Evolutionary conservation across 2,329 filamentous ascomycete species (phyloP).

Genomic region (Penicillium sp.): DNA sequence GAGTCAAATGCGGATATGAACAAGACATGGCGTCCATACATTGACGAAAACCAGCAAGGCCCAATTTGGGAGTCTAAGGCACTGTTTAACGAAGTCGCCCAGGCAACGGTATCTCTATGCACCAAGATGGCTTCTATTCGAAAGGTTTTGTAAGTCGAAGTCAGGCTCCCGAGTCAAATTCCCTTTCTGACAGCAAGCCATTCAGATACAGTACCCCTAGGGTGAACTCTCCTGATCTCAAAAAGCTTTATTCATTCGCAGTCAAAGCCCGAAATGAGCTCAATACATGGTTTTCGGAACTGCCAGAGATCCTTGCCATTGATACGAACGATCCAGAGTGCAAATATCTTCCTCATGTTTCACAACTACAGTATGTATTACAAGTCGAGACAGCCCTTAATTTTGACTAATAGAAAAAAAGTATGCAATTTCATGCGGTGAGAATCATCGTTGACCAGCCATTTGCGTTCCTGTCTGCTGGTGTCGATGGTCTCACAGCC

Average conservation of each 20-base stretch:
- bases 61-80: background rate
- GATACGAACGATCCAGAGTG: background rate
- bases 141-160: constrained; percentile 19
- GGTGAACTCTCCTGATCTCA: background rate
- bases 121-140: constrained; percentile 23
- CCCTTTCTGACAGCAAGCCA: background rate
- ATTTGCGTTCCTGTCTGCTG: constrained; percentile 10
- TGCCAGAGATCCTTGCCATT: background rate
- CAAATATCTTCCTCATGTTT: background rate
- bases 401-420: constrained; percentile 3
- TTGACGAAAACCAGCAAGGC: background rate
- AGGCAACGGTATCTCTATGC: constrained; percentile 15
- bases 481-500: background rate
- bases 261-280: background rate
- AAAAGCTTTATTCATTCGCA: constrained; percentile 4
- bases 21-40: background rate
- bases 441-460: constrained; percentile 20
- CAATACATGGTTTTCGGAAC: background rate
- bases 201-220: constrained; percentile 2
- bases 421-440: constrained; percentile 26
- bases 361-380: background rate
- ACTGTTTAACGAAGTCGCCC: constrained; percentile 2
- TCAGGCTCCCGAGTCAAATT: background rate
- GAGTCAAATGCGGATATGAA: background rate
- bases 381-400: too few relatives aligned